phyloP scores from a whole-genome alignment of 2,329 filamentous ascomycete genomes.

The Chaetothyriales sp. region DNA sequence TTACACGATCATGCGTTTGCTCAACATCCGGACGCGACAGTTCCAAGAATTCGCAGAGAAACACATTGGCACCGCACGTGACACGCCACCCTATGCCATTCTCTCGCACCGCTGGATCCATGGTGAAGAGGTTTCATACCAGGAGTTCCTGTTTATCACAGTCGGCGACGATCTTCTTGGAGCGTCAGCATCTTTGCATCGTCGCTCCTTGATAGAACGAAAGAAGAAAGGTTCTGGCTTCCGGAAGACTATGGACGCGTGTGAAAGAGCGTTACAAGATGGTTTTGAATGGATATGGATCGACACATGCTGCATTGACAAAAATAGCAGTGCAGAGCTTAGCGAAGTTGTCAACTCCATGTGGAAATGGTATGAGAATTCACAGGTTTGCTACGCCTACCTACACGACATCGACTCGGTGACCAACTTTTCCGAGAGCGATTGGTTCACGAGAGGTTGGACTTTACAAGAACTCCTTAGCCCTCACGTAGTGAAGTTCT shows the following conservation, averaged over 20 bases:
- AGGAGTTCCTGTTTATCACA: slow-evolving; percentile 9
- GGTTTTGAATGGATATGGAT: slow-evolving; percentile 14
- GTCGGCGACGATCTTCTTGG: too few species aligned
- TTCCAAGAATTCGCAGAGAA: slow-evolving; percentile 9
- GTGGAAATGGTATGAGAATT: slow-evolving; percentile 15
- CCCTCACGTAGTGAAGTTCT: slow-evolving; percentile 9
- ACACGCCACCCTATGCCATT: slow-evolving; percentile 20
- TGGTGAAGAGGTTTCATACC: slow-evolving; percentile 18
- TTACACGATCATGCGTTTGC: slow-evolving; percentile 9
- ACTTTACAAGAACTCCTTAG: slow-evolving; percentile 17
- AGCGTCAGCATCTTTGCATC: not conserved
- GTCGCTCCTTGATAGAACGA: not conserved
- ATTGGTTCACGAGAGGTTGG: slow-evolving; percentile 14
- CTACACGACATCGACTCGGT: slow-evolving; percentile 6
- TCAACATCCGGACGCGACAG: slow-evolving; percentile 11
- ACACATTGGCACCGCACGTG: not conserved
- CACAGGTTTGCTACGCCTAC: slow-evolving; percentile 15
- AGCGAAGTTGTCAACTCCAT: slow-evolving; percentile 15
- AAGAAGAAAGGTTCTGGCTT: not conserved
- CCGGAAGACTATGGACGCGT: slow-evolving; percentile 1
- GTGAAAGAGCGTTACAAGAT: not conserved
- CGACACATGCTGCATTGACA: slow-evolving; percentile 19
- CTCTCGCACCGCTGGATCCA: slow-evolving; percentile 24
- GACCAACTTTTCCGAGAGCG: not conserved
- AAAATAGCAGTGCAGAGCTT: slow-evolving; percentile 10